Conservation (phyloP, 106 monocot genomes). For the Allium sativum region DNA sequence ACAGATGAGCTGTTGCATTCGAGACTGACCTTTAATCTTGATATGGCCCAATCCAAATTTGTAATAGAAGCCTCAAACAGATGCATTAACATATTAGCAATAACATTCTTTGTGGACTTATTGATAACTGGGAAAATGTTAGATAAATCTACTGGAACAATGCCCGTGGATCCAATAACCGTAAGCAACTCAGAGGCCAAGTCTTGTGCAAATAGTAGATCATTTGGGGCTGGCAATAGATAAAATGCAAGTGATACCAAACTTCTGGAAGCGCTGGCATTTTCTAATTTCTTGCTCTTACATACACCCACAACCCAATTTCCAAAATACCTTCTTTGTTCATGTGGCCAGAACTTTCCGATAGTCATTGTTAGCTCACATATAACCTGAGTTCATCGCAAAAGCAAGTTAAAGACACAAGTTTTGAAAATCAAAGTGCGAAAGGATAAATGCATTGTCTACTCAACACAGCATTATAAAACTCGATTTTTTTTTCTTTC, state of each 20-base stretch:
- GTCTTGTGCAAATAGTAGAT: conserved; percentile 36
- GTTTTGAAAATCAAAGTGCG: no score
- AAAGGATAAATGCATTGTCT: no score
- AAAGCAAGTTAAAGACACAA: no score
- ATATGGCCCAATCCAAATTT: conserved; percentile 55
- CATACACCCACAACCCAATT: conserved; percentile 46
- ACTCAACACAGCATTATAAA: background rate
- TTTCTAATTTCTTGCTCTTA: conserved; percentile 24
- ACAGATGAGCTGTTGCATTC: conserved; percentile 14
- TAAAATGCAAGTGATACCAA: conserved; percentile 33
- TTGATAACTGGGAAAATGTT: conserved; percentile 41
- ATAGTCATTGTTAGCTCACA: conserved; percentile 44
- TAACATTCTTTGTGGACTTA: conserved; percentile 32
- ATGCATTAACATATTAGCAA: conserved; percentile 44
- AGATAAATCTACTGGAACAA: conserved; percentile 38
- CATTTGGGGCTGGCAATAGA: conserved; percentile 45
- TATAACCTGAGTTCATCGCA: conserved; percentile 30
- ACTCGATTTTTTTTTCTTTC: no score
- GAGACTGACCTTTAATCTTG: conserved; percentile 38
- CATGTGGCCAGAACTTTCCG: conserved; percentile 25
- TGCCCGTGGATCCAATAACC: conserved; percentile 50
- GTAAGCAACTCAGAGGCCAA: conserved; percentile 47
- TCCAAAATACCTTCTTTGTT: conserved; percentile 33
- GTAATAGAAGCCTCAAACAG: conserved; percentile 44
- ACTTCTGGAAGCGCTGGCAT: conserved; percentile 32